Percentiles rank a stretch among this genome's conserved stretches.
Conservation (phyloP, 345 rosid species). For the Kernera saxatilis region DNA sequence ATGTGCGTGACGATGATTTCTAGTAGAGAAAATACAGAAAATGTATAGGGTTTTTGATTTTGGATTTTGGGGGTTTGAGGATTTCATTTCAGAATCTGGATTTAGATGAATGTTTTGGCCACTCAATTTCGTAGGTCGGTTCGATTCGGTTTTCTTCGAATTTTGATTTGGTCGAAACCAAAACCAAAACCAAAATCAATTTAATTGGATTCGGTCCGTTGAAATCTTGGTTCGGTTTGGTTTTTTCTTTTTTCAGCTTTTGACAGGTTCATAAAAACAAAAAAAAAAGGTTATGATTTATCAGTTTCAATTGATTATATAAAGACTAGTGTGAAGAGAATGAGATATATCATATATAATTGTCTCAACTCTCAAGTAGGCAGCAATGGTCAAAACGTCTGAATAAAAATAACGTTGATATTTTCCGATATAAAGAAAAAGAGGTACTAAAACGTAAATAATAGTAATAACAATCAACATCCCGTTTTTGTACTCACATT, state of each 20-base stretch:
- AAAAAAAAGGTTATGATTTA: too few species aligned
- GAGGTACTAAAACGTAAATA: not conserved
- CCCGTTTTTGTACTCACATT: not conserved
- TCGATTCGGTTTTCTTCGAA: slow-evolving; percentile 1
- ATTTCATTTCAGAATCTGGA: not conserved
- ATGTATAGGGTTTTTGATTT: slow-evolving; percentile 14
- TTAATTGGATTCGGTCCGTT: not conserved
- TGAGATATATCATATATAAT: too few species aligned
- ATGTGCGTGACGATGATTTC: not conserved
- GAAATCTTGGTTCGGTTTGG: not conserved
- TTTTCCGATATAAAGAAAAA: not conserved
- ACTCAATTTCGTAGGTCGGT: not conserved
- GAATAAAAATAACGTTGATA: not conserved
- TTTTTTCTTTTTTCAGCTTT: not conserved
- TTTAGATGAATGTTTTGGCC: not conserved
- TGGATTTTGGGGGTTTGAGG: not conserved
- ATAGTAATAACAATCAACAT: not conserved
- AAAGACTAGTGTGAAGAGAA: not conserved
- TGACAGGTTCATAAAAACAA: too few species aligned
- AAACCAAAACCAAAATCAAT: too few species aligned
- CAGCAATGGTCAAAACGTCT: not conserved
- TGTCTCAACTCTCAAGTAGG: too few species aligned
- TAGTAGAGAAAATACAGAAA: not conserved
- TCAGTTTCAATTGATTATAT: too few species aligned
- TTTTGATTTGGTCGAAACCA: not conserved